phyloP scores from a whole-genome alignment of 2,329 filamentous ascomycete species.

The Aspergillus ibericus region DNA sequence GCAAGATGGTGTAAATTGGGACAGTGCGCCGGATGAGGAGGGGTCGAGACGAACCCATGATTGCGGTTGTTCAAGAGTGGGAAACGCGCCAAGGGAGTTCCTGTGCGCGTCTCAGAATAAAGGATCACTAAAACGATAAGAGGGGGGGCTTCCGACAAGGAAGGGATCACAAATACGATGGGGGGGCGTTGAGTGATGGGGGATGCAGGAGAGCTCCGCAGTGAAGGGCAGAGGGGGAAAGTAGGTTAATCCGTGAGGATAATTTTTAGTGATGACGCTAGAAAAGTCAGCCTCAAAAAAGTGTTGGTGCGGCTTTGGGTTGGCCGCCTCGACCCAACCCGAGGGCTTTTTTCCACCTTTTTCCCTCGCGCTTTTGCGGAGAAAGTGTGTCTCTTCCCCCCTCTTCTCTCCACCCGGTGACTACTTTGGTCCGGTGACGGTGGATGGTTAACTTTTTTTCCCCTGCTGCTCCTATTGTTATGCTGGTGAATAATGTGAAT shows the following conservation, averaged over 20 bases:
- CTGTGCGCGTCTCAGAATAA: slow-evolving; percentile 42
- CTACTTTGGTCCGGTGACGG: neutral
- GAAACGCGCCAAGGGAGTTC: slow-evolving; percentile 40
- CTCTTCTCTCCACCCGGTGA: neutral
- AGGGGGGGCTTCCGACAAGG: slow-evolving; percentile 19
- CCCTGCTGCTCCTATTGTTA: neutral
- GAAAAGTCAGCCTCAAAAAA: slow-evolving; percentile 41
- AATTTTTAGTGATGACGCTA: slow-evolving; percentile 46
- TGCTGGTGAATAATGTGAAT: neutral
- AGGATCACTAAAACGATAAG: slow-evolving; percentile 21
- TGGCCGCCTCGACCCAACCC: slow-evolving; percentile 23
- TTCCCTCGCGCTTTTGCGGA: slow-evolving; percentile 6
- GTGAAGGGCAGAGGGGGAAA: slow-evolving; percentile 31
- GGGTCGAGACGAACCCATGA: slow-evolving; percentile 54
- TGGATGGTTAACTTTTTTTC: neutral
- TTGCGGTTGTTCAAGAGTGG: slow-evolving; percentile 51
- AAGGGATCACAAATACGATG: slow-evolving; percentile 21
- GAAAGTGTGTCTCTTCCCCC: neutral
- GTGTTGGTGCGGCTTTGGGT: slow-evolving; percentile 27
- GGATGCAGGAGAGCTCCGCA: slow-evolving; percentile 26
- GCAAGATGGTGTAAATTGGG: slow-evolving; percentile 7
- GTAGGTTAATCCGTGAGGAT: slow-evolving; percentile 41
- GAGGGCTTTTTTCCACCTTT: slow-evolving; percentile 20
- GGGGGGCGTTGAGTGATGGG: slow-evolving; percentile 16
- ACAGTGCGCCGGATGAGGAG: slow-evolving; percentile 13